Conservation (phyloP, 306 rosid species). For the Styphnolobium japonicum region DNA sequence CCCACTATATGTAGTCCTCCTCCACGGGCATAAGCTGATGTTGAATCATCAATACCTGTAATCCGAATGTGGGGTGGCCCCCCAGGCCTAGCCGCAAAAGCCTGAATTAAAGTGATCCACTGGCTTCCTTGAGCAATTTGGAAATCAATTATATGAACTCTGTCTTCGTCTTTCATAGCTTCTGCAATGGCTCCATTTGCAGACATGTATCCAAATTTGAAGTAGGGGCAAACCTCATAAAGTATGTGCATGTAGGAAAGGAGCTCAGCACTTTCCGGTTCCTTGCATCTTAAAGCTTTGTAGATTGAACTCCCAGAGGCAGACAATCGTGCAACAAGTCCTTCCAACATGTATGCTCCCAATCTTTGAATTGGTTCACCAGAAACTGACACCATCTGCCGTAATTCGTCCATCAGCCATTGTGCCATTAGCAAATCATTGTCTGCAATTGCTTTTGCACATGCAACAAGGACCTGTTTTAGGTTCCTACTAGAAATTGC, state of each 20-base stretch:
- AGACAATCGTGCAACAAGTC: constrained; percentile 69
- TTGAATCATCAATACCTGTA: constrained; percentile 82
- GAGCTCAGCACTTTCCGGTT: constrained; percentile 73
- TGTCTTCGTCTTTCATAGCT: constrained; percentile 82
- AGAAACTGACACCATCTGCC: constrained; percentile 83
- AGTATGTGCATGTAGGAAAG: constrained; percentile 89
- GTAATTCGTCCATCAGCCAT: constrained; percentile 74
- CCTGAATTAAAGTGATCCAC: constrained; percentile 91
- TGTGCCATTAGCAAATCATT: constrained; percentile 64
- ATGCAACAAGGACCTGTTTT: constrained; percentile 60
- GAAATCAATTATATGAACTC: constrained; percentile 94
- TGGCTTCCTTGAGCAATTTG: constrained; percentile 93
- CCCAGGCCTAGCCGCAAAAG: constrained; percentile 97
- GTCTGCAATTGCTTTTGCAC: constrained; percentile 81
- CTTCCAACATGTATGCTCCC: constrained; percentile 98
- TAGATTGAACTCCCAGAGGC: constrained; percentile 78
- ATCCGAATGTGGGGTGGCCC: constrained; percentile 95
- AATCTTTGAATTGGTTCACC: constrained; percentile 93
- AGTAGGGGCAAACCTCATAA: constrained; percentile 89
- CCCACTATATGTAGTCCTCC: constrained; percentile 84
- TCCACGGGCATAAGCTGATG: constrained; percentile 90
- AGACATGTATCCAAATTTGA: constrained; percentile 96
- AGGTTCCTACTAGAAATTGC: constrained; percentile 66
- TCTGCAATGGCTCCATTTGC: constrained; percentile 99
- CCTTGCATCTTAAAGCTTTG: constrained; percentile 75